Evolutionary conservation across 345 rosid genomes (phyloP), one percentile per base, ranked within the genome.

Genomic region (Pelargonium nanum): DNA sequence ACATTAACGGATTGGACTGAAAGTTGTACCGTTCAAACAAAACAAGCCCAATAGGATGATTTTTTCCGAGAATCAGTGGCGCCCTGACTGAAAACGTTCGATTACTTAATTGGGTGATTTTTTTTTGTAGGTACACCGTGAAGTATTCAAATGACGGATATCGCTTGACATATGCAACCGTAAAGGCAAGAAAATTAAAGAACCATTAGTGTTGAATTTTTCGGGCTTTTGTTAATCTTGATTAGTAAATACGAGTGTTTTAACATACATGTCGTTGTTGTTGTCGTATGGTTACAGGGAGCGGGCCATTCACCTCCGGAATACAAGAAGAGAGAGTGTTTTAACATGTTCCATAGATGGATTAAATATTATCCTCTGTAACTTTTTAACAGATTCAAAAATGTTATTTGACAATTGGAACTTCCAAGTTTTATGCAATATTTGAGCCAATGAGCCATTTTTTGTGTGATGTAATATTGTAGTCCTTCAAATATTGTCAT

Each of bases 241-340:
- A 8, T 28, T 28, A 28, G 34, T 61, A 61, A 19, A 51, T 57
- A 15, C 53, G 24, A 22, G 53, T 0, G 25, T 26, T 19, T 28
- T 1, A n/a, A 21, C 16, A 4, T 22, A 23, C 22, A 17, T 26
- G 24, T 53, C 9, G 2, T 62, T 19, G 6, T 52, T 32, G 6
- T 30, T 30, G 6, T 30, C 10, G 13, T 30, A 12, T 30, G 40
- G 6, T 30, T 21, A 22, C 19, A 77, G 81, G 81, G 81, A 4
- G 70, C 76, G 17, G 81, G 81, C 17, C 78, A 77, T 53, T 53
- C 81, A 22, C 72, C 81, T 1, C 72, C 74, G 19, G 76, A 71
- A 58, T 77, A 68, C 67, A 53, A 63, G 28, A 71, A 76, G 4
- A 56, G 72, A 56, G 64, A 71, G 58, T 71, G 81, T 61, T 71